Percentiles rank a stretch among this genome's conserved stretches.
phyloP scores from a whole-genome alignment of 202 grass and related monocot genomes.

The Cymbopogon flexuosus region DNA sequence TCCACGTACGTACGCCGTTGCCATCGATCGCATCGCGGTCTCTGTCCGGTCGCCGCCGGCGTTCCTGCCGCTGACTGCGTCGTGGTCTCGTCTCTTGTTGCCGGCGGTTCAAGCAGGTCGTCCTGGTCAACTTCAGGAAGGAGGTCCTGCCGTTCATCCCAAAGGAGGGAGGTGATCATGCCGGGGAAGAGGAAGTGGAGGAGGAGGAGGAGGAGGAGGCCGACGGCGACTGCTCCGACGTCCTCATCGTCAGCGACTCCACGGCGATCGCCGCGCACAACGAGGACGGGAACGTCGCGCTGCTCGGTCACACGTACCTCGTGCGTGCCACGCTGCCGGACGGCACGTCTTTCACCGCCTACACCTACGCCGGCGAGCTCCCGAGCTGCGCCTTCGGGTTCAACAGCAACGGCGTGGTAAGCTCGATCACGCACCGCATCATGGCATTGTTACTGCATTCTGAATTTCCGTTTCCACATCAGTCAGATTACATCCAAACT shows the following conservation, averaged over 20 bases:
- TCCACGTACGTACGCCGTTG: slow-evolving; percentile 29
- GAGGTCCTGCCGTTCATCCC: slow-evolving; percentile 64
- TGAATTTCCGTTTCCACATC: slow-evolving; percentile 8
- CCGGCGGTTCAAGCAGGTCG: slow-evolving; percentile 31
- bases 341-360: slow-evolving; percentile 69
- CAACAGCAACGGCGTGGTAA: slow-evolving; percentile 77
- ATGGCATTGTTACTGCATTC: background rate
- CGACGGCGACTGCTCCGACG: slow-evolving; percentile 69
- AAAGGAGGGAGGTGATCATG: background rate
- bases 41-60: background rate
- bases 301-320: slow-evolving; percentile 70
- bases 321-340: slow-evolving; percentile 46
- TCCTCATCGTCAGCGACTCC: slow-evolving; percentile 55
- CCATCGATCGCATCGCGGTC: background rate
- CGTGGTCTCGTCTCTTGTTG: background rate
- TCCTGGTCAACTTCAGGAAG: slow-evolving; percentile 73
- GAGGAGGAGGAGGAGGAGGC: background rate
- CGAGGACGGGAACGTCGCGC: slow-evolving; percentile 62
- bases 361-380: slow-evolving; percentile 75
- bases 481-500: background rate
- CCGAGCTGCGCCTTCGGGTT: slow-evolving; percentile 86
- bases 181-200: background rate
- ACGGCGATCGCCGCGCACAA: slow-evolving; percentile 68
- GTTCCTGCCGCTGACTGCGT: background rate
- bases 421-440: background rate